These are phyloP conservation scores for Pseudogymnoascus sp. DNA, from an alignment of 2,329 filamentous ascomycete species.

Conservation along the genomic window DNA sequence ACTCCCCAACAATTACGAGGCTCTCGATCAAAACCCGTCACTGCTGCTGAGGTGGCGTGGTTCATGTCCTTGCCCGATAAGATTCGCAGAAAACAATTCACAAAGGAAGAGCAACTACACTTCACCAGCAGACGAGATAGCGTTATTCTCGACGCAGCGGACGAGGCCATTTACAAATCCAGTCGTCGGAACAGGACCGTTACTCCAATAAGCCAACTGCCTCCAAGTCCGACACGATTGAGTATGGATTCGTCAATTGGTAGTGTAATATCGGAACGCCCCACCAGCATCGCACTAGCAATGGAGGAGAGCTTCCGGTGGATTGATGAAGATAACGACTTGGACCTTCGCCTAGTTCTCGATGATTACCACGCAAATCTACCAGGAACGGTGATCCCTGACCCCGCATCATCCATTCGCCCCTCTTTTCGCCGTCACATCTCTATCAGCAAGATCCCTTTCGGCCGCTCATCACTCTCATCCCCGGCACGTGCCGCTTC, in stretches of 20 bases:
- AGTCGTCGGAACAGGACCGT: constrained; percentile 31
- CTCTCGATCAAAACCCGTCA: constrained; percentile 29
- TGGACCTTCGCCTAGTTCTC: constrained; percentile 59
- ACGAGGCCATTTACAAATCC: constrained; percentile 49
- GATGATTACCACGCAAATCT: constrained; percentile 65
- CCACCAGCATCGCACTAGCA: constrained; percentile 23
- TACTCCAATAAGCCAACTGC: constrained; percentile 25
- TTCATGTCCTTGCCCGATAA: constrained; percentile 67
- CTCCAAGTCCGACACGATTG: constrained; percentile 21
- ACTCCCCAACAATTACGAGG: constrained; percentile 21
- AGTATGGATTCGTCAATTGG: constrained; percentile 16
- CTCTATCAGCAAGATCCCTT: constrained; percentile 61
- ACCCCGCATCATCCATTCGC: constrained; percentile 39
- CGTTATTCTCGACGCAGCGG: constrained; percentile 49
- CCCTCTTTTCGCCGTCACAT: constrained; percentile 64
- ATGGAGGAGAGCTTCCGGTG: constrained; percentile 64
- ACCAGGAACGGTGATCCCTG: constrained; percentile 42
- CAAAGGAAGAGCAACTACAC: constrained; percentile 61
- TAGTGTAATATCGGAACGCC: constrained; percentile 12
- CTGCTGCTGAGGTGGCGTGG: constrained; percentile 56
- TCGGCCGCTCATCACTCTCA: constrained; percentile 48
- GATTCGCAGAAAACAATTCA: constrained; percentile 63
- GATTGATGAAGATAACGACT: constrained; percentile 65
- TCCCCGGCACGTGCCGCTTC: constrained; percentile 25
- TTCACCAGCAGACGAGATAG: constrained; percentile 48